These are phyloP conservation scores for Melampsora medusae DNA, from an alignment of 1,284 basidiomycete species.

Conservation along the genomic window DNA sequence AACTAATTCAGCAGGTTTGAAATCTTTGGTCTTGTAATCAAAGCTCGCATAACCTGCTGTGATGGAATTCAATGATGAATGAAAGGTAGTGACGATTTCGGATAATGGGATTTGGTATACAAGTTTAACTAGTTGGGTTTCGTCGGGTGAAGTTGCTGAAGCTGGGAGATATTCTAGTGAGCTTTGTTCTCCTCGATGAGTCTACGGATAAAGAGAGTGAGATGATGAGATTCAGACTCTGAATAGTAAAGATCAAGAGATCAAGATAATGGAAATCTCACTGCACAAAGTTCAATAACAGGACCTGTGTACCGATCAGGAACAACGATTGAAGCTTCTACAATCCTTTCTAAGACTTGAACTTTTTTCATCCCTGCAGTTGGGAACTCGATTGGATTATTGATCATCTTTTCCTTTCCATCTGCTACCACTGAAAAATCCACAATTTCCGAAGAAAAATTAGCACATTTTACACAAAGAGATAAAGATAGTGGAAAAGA, in stretches of 20 bases:
- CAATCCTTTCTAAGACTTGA: slow-evolving; percentile 78
- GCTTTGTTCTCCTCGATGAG: slow-evolving; percentile 50
- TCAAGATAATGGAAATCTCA: slow-evolving; percentile 31
- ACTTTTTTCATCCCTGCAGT: slow-evolving; percentile 64
- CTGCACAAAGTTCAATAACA: slow-evolving; percentile 85
- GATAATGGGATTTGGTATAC: slow-evolving; percentile 74
- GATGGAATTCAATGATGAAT: slow-evolving; percentile 74
- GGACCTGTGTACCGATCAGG: slow-evolving; percentile 69
- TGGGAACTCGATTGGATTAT: slow-evolving; percentile 90
- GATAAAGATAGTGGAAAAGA: slow-evolving; percentile 52
- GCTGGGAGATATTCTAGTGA: slow-evolving; percentile 48
- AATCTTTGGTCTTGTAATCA: slow-evolving; percentile 67
- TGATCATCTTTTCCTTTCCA: slow-evolving; percentile 66
- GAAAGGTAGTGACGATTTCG: slow-evolving; percentile 90
- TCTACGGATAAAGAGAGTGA: slow-evolving; percentile 17
- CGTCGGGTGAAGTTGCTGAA: slow-evolving; percentile 34
- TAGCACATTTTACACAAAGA: background rate
- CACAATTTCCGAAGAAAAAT: background rate
- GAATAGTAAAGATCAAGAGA: background rate
- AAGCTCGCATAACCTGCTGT: slow-evolving; percentile 52
- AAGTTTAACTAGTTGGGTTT: slow-evolving; percentile 13
- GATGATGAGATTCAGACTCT: background rate
- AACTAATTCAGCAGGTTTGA: slow-evolving; percentile 22
- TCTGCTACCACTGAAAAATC: slow-evolving; percentile 52
- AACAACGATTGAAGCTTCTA: slow-evolving; percentile 70